phyloP scores from a whole-genome alignment of 2,329 filamentous ascomycete species.

The Penicillium sp. region DNA sequence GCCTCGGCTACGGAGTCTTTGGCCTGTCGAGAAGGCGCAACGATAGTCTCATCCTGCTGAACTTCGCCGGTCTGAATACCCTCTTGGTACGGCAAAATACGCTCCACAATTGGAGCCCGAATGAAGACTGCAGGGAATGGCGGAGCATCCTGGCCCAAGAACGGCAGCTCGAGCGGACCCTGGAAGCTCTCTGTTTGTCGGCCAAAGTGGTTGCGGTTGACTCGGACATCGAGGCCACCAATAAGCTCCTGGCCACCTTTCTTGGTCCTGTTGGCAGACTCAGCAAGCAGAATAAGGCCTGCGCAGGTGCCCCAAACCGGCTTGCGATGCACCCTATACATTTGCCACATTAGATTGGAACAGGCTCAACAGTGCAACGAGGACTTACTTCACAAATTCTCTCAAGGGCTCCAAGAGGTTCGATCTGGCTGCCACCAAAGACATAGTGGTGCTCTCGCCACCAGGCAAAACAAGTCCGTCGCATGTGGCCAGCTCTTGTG shows the following conservation, averaged over 20 bases:
- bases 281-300: conserved; percentile 82
- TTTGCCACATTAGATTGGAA: conserved; percentile 16
- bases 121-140: conserved; percentile 87
- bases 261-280: conserved; percentile 82
- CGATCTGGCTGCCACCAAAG: conserved; percentile 75
- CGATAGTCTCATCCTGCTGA: conserved; percentile 47
- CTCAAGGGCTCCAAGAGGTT: conserved; percentile 76
- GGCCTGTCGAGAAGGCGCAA: conserved; percentile 52
- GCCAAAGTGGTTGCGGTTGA: conserved; percentile 93
- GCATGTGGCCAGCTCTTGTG: conserved; percentile 64
- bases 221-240: conserved; percentile 81
- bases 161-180: conserved; percentile 65
- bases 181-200: conserved; percentile 90
- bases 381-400: conserved; percentile 78
- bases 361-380: neutral
- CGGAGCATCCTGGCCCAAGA: conserved; percentile 47
- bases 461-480: conserved; percentile 85
- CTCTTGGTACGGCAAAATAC: conserved; percentile 55
- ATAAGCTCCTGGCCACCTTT: conserved; percentile 88
- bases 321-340: conserved; percentile 61
- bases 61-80: conserved; percentile 51
- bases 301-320: conserved; percentile 96
- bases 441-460: conserved; percentile 91
- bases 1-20: conserved; percentile 43
- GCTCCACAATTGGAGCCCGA: conserved; percentile 86